phyloP scores from a whole-genome alignment of 2,329 filamentous ascomycete species.

The Trichoderma lentiforme region DNA sequence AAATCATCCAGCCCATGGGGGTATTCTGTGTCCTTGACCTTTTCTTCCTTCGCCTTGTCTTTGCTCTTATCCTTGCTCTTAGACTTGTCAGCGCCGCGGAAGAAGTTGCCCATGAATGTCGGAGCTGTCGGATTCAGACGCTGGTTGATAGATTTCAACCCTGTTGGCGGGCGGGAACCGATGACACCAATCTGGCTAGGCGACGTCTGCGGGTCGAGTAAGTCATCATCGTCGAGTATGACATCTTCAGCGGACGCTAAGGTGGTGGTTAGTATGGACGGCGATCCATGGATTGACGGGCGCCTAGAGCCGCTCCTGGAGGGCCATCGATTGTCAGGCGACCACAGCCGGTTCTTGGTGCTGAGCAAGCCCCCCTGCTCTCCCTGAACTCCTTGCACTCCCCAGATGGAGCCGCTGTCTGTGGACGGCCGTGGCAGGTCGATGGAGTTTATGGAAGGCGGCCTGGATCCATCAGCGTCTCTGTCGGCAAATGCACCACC shows the following conservation, averaged over 20 bases:
- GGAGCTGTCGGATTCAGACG: conserved; percentile 85
- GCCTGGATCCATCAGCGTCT: conserved; percentile 59
- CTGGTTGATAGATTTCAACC: conserved; percentile 48
- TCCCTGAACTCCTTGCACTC: conserved; percentile 52
- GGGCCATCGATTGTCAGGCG: conserved; percentile 49
- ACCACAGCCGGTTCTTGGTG: conserved; percentile 64
- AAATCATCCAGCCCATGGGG: conserved; percentile 44
- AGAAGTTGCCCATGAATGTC: conserved; percentile 75
- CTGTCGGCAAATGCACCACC: conserved; percentile 50
- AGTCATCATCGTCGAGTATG: conserved; percentile 57
- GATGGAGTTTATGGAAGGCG: conserved; percentile 64
- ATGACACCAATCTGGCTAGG: conserved; percentile 67
- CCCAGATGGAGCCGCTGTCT: conserved; percentile 74
- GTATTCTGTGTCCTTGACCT: conserved; percentile 38
- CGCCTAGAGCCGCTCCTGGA: conserved; percentile 72
- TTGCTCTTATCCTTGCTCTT: conserved; percentile 31
- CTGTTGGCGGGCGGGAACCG: conserved; percentile 65
- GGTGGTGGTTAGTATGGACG: conserved; percentile 58
- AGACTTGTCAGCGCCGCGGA: conserved; percentile 40
- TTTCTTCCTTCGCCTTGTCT: conserved; percentile 34
- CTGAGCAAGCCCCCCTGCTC: conserved; percentile 38
- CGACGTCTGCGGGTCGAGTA: conserved; percentile 50
- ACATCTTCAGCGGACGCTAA: conserved; percentile 63
- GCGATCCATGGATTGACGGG: conserved; percentile 76
- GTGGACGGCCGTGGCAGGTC: conserved; percentile 75